Evolutionary conservation across 75 land plant genomes (phyloP).

Genomic region (Isoetes taiwanensis): DNA sequence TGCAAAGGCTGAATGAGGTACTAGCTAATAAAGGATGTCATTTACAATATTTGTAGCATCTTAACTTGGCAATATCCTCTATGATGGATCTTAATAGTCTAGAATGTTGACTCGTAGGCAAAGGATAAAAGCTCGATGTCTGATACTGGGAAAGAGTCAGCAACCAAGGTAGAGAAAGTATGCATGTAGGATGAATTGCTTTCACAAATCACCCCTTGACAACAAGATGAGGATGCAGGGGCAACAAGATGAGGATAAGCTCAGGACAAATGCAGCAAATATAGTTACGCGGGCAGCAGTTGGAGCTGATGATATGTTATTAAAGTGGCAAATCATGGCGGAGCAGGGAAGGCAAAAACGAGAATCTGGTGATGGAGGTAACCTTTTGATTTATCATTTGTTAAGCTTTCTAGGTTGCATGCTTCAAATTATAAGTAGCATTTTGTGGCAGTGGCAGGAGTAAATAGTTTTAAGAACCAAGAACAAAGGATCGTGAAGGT

Average conservation of each 20-base stretch:
- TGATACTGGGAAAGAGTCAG: conserved; percentile 11
- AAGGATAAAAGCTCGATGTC: conserved; percentile 14
- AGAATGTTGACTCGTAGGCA: neutral
- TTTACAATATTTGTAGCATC: neutral
- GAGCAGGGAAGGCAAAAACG: conserved; percentile 87
- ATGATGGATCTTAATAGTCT: neutral
- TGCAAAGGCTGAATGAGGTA: conserved; percentile 62
- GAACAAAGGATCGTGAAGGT: too few species aligned
- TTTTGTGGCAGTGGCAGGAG: too few species aligned
- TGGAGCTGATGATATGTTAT: conserved; percentile 89
- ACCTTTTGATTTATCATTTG: too few species aligned
- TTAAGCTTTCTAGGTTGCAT: too few species aligned
- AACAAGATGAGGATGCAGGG: too few species aligned
- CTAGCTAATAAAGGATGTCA: neutral
- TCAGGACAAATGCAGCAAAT: conserved; percentile 94
- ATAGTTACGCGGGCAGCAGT: conserved; percentile 90
- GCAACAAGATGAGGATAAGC: conserved; percentile 82
- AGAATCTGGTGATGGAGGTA: conserved; percentile 58
- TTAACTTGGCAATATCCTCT: neutral
- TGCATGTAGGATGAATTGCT: too few species aligned
- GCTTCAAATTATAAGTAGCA: too few species aligned
- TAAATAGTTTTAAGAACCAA: too few species aligned
- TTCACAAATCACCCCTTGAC: too few species aligned
- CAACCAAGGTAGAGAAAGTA: conserved; percentile 17
- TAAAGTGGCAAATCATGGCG: conserved; percentile 97